phyloP scores from a whole-genome alignment of 306 rosid genomes.

The Spatholobus suberectus region DNA sequence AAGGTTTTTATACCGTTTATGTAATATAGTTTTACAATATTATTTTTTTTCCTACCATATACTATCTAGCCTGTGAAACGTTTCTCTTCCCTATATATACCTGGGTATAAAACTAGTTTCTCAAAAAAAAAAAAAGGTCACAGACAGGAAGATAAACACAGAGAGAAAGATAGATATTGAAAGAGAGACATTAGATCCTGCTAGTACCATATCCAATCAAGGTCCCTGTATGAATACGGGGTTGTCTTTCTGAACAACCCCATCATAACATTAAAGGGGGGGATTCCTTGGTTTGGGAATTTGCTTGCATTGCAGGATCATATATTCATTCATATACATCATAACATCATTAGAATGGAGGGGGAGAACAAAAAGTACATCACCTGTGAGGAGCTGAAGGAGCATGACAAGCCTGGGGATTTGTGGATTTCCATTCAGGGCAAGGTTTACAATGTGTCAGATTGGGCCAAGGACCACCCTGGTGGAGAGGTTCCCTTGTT shows the following conservation, averaged over 20 bases:
- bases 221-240: not conserved
- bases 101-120: not conserved
- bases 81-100: slow-evolving; percentile 3
- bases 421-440: slow-evolving; percentile 87
- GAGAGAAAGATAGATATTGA: no score
- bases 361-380: slow-evolving; percentile 57
- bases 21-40: not conserved
- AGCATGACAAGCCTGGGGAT: slow-evolving; percentile 67
- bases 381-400: slow-evolving; percentile 53
- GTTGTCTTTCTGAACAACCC: slow-evolving; percentile 28
- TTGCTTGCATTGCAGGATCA: not conserved
- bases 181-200: not conserved
- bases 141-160: not conserved
- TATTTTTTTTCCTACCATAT: not conserved
- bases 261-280: not conserved
- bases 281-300: not conserved
- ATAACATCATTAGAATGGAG: slow-evolving; percentile 18
- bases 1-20: not conserved
- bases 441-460: slow-evolving; percentile 70
- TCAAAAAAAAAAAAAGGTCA: not conserved
- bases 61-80: not conserved
- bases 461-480: slow-evolving; percentile 73
- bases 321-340: not conserved
- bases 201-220: not conserved
- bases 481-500: slow-evolving; percentile 67